Percentiles rank a stretch among this genome's conserved stretches.
Evolutionary conservation across 2,329 filamentous ascomycete genomes (phyloP).

Genomic region (Stagonosporopsis vannaccii): DNA sequence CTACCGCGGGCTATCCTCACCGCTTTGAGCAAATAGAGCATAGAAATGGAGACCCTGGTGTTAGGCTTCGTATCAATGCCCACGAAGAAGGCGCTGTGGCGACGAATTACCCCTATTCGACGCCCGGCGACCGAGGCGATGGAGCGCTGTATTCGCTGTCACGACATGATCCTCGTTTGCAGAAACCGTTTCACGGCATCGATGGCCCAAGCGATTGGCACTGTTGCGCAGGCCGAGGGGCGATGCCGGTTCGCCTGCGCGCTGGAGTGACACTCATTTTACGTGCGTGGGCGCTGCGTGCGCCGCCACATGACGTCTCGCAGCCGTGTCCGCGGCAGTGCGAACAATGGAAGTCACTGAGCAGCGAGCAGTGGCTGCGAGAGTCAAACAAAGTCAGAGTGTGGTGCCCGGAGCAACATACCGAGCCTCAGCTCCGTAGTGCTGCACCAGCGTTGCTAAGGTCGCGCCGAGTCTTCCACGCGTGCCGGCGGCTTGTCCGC

Average conservation of each 20-base stretch:
- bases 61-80: conserved; percentile 7
- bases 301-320: conserved; percentile 8
- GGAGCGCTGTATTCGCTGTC: conserved; percentile 5
- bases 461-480: conserved; percentile 17
- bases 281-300: background rate
- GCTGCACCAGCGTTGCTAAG: background rate
- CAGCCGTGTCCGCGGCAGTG: background rate
- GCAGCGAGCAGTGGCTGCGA: no score
- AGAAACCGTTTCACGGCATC: conserved; percentile 1
- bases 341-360: no score
- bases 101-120: conserved; percentile 21
- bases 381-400: no score
- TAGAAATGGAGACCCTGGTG: conserved; percentile 2
- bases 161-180: conserved; percentile 10
- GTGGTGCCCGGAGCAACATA: background rate
- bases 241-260: background rate
- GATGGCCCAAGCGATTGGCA: background rate
- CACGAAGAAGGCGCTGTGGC: conserved; percentile 11
- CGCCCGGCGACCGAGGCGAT: background rate
- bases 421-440: background rate
- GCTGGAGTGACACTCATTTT: conserved; percentile 4
- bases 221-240: conserved; percentile 2
- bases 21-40: conserved; percentile 3
- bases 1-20: conserved; percentile 4
- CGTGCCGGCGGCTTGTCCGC: conserved; percentile 13